Evolutionary conservation across 1,139 yeast genomes (phyloP), one percentile per base, ranked within the genome.

Genomic region (Suhomyces yuchorum): DNA sequence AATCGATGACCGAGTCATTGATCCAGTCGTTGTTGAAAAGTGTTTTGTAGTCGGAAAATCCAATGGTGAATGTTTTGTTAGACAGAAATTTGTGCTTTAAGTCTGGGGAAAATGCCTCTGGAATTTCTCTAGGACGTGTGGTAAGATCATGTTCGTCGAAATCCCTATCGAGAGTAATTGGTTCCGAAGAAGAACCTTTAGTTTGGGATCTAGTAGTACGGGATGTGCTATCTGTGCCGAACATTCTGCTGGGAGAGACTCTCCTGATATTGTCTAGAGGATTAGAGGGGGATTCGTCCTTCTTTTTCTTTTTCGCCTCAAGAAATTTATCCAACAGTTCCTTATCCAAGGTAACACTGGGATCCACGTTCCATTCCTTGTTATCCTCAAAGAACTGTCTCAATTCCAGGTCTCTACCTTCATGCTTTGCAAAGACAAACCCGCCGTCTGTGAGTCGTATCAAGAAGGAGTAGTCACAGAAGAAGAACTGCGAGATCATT

Each of bases 11-110:
- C 0, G 84, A 75, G 57, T 87, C 95, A 62, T 87, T 87, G 28
- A 87, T 80, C 95, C 95, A 87, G 52, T 84, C 85, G 46, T 82
- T 81, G 55, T 82, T 81, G 60, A 82, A 83, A 6, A 87, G 69
- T 35, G 92, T 85, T 54, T 78, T 78, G 63, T 84, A 87, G 61
- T 87, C 95, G 24, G 80, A 71, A 51, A 77, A 76, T 1, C 80
- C 72, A 4, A 87, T 76, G 5, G 78, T 74, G 52, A 85, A 77
- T 2, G 62, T 61, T 12, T 76, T 71, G 7, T 75, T 76, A 53
- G 80, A 81, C 12, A 63, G 58, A 52, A 86, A 81, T 14, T 66
- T 68, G 55, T 80, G 76, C 36, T 71, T 71, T 44, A 86, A 65
- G 8, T 77, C 71, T 0, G 91, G 91, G 8, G 67, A 63, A 52